Evolutionary conservation across 2,329 filamentous ascomycete species (phyloP), one percentile per base, ranked within the genome.

Genomic region (Epicoccum nigrum): DNA sequence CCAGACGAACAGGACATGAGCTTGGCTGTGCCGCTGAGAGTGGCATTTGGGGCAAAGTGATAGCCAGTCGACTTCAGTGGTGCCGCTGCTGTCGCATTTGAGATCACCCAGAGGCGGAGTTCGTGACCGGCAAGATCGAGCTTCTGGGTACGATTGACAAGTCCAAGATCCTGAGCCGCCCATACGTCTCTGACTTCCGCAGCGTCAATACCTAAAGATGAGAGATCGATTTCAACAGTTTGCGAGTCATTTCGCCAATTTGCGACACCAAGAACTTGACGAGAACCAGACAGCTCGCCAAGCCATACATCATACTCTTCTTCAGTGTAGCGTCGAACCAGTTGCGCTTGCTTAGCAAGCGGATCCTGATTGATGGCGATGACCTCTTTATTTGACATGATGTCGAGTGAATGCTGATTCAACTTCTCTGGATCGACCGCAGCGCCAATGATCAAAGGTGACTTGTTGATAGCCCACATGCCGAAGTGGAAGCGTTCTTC

Each of bases 301-400:
- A 67, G 60, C 65, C 68, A 77, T 7, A 75, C 51, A 35, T 77
- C 75, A 55, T 67, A 69, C 28, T 68, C 60, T 42, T 75, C 70
- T 38, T 71, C 68, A 0, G 72, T 73, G 49, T 69, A 72, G 25
- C 75, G 64, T 13, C 71, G 72, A 1, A 78, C 64, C 1, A 86
- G 69, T n/a, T 73, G 73, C 0, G 82, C 81, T 35, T 82, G 80
- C 45, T 78, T 69, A 0, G 76, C 81, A 0, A 85, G 65, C 0
- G 77, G 52, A 58, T 86, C 83, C 57, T 86, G 83, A 58, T 85
- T 85, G 60, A 83, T 80, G 0, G 77, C 77, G 19, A 86, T 80
- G 17, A 83, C 77, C 46, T 83, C 82, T 20, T 75, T 71, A 64
- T 85, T 84, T 1, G 71, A 72, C 38, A 77, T 52, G 38, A 75